Conservation (phyloP, 2,329 filamentous ascomycete genomes). For the Acarospora socialis region DNA sequence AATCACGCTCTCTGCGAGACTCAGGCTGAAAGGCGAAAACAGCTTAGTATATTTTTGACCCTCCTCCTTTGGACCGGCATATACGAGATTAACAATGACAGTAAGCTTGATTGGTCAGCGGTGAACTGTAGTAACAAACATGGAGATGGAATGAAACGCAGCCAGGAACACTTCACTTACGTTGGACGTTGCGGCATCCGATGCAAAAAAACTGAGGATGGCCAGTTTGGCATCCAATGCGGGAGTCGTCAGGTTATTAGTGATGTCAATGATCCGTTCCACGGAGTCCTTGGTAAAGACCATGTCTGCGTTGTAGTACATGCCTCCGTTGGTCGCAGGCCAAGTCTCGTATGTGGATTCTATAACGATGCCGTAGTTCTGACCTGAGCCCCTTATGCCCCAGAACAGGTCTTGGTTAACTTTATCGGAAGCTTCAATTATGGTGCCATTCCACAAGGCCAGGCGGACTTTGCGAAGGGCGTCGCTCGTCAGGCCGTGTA, state of each 20-base stretch:
- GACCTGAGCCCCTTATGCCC: slow-evolving; percentile 42
- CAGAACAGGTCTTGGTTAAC: slow-evolving; percentile 38
- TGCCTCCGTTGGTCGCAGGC: no score
- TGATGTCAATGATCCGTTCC: neutral
- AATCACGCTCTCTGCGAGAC: neutral
- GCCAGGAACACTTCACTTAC: neutral
- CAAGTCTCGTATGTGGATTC: no score
- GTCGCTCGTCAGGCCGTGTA: slow-evolving; percentile 7
- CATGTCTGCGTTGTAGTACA: slow-evolving; percentile 2
- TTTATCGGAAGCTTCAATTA: slow-evolving; percentile 8
- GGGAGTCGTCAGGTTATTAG: slow-evolving; percentile 1
- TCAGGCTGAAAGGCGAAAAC: neutral
- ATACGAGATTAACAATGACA: slow-evolving; percentile 6
- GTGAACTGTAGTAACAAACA: no score
- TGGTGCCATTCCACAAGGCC: neutral
- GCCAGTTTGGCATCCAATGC: neutral
- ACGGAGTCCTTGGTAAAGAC: neutral
- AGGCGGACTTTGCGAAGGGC: neutral
- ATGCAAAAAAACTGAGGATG: slow-evolving; percentile 1
- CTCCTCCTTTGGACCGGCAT: slow-evolving; percentile 3
- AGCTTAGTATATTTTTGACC: neutral
- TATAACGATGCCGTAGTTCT: slow-evolving; percentile 43
- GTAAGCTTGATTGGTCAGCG: no score
- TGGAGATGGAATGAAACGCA: neutral
- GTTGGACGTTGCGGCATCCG: slow-evolving; percentile 2